A percentile compares a stretch with the other conserved stretches of the same genome.
These are phyloP conservation scores for Aspergillus novofumigatus DNA, from an alignment of 2,329 filamentous ascomycete genomes.

Conservation along the genomic window DNA sequence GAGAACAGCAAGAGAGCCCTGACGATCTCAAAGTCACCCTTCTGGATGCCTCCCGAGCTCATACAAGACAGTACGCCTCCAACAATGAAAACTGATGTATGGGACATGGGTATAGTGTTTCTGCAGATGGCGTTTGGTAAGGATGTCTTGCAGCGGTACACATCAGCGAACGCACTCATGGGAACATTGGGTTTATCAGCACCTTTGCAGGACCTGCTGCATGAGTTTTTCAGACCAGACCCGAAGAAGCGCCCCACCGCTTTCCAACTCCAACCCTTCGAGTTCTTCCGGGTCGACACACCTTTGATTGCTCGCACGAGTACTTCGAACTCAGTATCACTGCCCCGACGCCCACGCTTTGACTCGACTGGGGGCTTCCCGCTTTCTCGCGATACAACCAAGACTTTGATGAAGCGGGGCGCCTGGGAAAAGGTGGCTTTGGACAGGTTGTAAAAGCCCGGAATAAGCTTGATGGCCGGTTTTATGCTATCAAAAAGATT, in stretches of 20 bases:
- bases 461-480: slow-evolving; percentile 87
- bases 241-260: slow-evolving; percentile 79
- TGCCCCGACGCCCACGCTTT: slow-evolving; percentile 52
- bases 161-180: slow-evolving; percentile 71
- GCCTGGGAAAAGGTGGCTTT: slow-evolving; percentile 88
- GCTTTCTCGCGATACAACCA: slow-evolving; percentile 72
- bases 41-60: slow-evolving; percentile 80
- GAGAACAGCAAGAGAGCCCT: slow-evolving; percentile 38
- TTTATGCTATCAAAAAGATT: slow-evolving; percentile 97
- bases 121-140: slow-evolving; percentile 92
- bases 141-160: slow-evolving; percentile 69
- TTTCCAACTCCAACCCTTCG: slow-evolving; percentile 63
- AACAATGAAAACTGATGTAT: slow-evolving; percentile 81
- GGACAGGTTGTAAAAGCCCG: slow-evolving; percentile 94
- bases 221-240: slow-evolving; percentile 79
- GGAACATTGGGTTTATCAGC: slow-evolving; percentile 68
- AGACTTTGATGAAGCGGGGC: slow-evolving; percentile 86
- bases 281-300: slow-evolving; percentile 41
- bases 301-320: slow-evolving; percentile 35
- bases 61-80: slow-evolving; percentile 51
- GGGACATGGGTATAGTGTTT: slow-evolving; percentile 89
- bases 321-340: slow-evolving; percentile 41
- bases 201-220: slow-evolving; percentile 72
- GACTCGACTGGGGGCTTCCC: slow-evolving; percentile 57
- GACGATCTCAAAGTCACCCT: slow-evolving; percentile 66